These are phyloP conservation scores for Pythium guiyangense DNA, from an alignment of 352 stramenopile species.

Conservation along the genomic window DNA sequence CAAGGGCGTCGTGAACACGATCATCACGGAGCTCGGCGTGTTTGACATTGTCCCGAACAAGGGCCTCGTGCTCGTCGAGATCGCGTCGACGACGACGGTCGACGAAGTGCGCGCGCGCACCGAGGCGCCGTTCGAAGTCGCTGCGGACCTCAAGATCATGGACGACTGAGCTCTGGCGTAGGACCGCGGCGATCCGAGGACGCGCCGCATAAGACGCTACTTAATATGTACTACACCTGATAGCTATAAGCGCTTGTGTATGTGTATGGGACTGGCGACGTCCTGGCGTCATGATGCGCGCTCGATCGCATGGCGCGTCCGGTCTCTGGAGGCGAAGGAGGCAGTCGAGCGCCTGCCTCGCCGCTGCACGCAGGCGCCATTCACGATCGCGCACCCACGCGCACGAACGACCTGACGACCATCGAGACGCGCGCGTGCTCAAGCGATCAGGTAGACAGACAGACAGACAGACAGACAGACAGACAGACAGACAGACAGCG, in stretches of 20 bases:
- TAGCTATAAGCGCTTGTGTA: too few species aligned
- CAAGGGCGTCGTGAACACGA: slow-evolving; percentile 91
- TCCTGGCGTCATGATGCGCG: too few species aligned
- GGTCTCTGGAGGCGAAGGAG: too few species aligned
- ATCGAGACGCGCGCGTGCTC: not conserved
- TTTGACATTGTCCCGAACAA: slow-evolving; percentile 63
- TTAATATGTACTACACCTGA: too few species aligned
- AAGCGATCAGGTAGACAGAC: not conserved
- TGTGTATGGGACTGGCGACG: too few species aligned
- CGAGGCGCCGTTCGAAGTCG: slow-evolving; percentile 73
- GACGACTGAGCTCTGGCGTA: slow-evolving; percentile 16
- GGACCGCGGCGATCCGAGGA: too few species aligned
- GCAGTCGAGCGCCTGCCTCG: too few species aligned
- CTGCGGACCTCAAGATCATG: slow-evolving; percentile 56
- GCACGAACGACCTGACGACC: not conserved
- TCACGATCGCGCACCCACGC: too few species aligned
- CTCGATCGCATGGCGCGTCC: too few species aligned
- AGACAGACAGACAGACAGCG: slow-evolving; percentile 15
- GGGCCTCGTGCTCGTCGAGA: slow-evolving; percentile 88
- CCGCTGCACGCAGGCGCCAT: too few species aligned
- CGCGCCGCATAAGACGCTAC: too few species aligned
- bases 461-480: too few species aligned
- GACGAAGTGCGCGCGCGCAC: slow-evolving; percentile 80
- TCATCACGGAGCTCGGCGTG: slow-evolving; percentile 91
- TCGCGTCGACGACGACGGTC: slow-evolving; percentile 71